phyloP scores from a whole-genome alignment of 129 eudicot species.

The Flaveria ramosissima region DNA sequence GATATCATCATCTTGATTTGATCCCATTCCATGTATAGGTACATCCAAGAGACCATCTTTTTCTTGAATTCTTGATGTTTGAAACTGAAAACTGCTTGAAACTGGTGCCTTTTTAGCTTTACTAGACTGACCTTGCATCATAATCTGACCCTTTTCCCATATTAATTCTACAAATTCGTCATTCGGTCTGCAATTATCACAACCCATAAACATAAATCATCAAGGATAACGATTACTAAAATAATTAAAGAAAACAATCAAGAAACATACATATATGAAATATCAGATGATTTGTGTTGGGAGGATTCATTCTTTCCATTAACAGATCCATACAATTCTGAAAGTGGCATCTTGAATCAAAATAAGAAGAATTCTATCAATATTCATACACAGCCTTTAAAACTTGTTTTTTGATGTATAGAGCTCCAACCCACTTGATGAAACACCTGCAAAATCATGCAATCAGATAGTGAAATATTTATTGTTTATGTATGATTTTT shows the following conservation, averaged over 20 bases:
- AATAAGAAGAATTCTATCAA: constrained; percentile 34
- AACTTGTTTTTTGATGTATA: constrained; percentile 14
- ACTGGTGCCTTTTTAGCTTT: constrained; percentile 50
- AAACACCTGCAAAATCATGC: constrained; percentile 49
- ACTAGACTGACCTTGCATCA: constrained; percentile 84
- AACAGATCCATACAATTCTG: constrained; percentile 64
- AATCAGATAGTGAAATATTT: constrained; percentile 35
- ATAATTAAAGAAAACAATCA: not conserved
- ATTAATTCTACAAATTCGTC: constrained; percentile 73
- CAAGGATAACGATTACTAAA: not conserved
- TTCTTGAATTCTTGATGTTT: constrained; percentile 46
- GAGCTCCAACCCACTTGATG: constrained; percentile 38
- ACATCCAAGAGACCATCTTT: constrained; percentile 47
- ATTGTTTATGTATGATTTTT: constrained; percentile 27
- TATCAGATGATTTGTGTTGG: constrained; percentile 47
- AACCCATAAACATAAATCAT: constrained; percentile 22
- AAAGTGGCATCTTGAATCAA: constrained; percentile 70
- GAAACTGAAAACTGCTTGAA: constrained; percentile 48
- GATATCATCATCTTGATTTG: constrained; percentile 74
- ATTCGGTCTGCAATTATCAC: constrained; percentile 57
- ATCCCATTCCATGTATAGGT: constrained; percentile 44
- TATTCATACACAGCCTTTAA: constrained; percentile 28
- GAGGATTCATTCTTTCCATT: constrained; percentile 56
- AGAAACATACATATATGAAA: constrained; percentile 59
- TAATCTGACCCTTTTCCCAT: constrained; percentile 90